A percentile compares a stretch with the other conserved stretches of the same genome.
These are phyloP conservation scores for Penicillium olsonii DNA, from an alignment of 2,329 filamentous ascomycete species.

Conservation along the genomic window DNA sequence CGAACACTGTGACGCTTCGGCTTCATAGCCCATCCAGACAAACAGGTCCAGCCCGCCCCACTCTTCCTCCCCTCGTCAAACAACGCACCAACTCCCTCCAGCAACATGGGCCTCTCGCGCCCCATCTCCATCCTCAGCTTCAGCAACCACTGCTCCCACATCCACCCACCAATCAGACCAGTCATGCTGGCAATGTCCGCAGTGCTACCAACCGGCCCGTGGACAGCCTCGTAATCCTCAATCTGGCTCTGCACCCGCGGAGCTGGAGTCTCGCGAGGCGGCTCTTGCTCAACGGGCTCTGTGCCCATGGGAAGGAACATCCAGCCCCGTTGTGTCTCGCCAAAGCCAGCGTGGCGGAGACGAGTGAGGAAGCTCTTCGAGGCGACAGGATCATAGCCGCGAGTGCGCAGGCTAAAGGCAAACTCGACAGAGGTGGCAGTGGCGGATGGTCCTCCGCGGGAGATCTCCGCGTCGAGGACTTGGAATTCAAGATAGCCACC, in stretches of 20 bases:
- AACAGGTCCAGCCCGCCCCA: constrained; percentile 60
- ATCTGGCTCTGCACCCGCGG: constrained; percentile 39
- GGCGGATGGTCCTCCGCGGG: constrained; percentile 77
- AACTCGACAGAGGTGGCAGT: constrained; percentile 89
- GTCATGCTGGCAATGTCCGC: constrained; percentile 72
- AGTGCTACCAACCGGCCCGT: constrained; percentile 64
- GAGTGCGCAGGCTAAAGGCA: constrained; percentile 80
- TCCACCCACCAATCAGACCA: constrained; percentile 81
- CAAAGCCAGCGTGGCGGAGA: constrained; percentile 73
- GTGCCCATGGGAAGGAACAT: constrained; percentile 80
- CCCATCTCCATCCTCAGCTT: constrained; percentile 85
- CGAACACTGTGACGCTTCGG: constrained; percentile 30
- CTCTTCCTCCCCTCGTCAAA: constrained; percentile 62
- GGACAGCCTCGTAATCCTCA: constrained; percentile 60
- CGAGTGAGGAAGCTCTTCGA: constrained; percentile 79
- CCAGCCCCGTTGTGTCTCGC: constrained; percentile 81
- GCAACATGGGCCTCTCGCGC: constrained; percentile 56
- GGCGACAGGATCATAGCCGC: constrained; percentile 84
- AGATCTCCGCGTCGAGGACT: constrained; percentile 84
- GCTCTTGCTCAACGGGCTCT: constrained; percentile 48
- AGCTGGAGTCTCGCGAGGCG: constrained; percentile 43
- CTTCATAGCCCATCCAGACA: constrained; percentile 63
- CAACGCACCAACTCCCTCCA: constrained; percentile 59
- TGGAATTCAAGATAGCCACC: constrained; percentile 91
- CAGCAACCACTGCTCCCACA: constrained; percentile 95